Evolutionary conservation across 2,329 filamentous ascomycete genomes (phyloP), one percentile per base, ranked within the genome.

Genomic region (Colletotrichum sp.): DNA sequence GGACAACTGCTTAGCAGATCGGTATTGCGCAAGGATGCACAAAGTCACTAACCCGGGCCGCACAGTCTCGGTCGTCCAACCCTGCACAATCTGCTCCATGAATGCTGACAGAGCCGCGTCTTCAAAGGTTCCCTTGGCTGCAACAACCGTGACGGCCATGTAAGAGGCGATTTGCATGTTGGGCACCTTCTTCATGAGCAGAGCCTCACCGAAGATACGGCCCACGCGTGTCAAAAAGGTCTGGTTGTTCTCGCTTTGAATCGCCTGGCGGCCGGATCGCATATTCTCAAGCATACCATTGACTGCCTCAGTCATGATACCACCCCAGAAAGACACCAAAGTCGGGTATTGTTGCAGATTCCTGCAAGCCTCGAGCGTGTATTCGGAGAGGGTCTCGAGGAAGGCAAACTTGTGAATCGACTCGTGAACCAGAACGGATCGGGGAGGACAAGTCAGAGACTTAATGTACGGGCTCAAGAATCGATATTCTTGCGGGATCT

Each of bases 291-390:
- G 86, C 88, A 97, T 95, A 34, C 93, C 94, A 78, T 95, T 94
- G 75, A 98, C 90, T 13, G 96, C 93, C 85, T 99, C 96, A 0
- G 95, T 95, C 83, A 95, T 93, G 68, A 98, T 89, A 62, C 95
- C 94, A 6, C 94, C 95, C 96, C 97, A 99, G 83, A 99, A 98
- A 0, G 95, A 94, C 71, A 98, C 86, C 75, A 98, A 87, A 2
- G 93, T 92, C 52, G 95, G 92, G 80, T 97, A 95, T 70, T 96
- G 93, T 74, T 95, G 93, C 69, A 92, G 91, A 55, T 91, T 88
- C 69, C 92, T 91, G 82, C 95, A 94, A 28, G 95, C 92, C 74
- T 93, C 92, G 32, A 98, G 87, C 15, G 95, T 93, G 85, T 98
- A 95, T 71, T 92, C 88, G 80, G 97, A 98, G 70, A 99, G 88